Base-by-base conservation (phyloP, 352 stramenopile genomes). In the Thraustochytrium striatum region DNA sequence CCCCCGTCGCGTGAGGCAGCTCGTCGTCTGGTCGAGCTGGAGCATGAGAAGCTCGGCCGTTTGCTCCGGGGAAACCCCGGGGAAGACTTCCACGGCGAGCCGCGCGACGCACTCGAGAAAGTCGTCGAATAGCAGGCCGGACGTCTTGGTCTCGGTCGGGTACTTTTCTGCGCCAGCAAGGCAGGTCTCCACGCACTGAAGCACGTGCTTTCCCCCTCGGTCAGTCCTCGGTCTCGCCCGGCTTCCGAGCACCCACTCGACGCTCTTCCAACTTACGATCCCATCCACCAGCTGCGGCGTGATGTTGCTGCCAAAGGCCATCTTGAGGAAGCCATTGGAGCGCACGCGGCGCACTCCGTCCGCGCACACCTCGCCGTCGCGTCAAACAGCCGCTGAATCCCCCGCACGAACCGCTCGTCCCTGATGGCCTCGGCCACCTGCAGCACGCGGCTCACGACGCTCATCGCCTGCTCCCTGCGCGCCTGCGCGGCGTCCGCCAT, bases 31-130 rank as follows among this genome's bases (percentile, higher is more conserved):
- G 36, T 75, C 65, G 30, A 75, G 65, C 47, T 75, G 65, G 8
- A 75, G 36, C 65, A 75, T 75, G 16, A 75, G n/a, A 3, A 75
- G 65, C 65, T 75, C 65, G 11, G 65, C 65, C 5, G 36, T 28
- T 8, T 70, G 39, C n/a, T 38, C 44, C 5, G 44, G 65, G 5
- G 28, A 36, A 32, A 75, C 21, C 3, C 41, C 65, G 16, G 41
- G 32, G 32, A 62, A 75, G 21, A 38, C 52, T 19, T 32, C 32
- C 44, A 75, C 39, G 19, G 44, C 41, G 21, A 75, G 65, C 8
- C 65, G 16, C 3, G 7, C 65, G 8, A 75, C 30, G 5, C 65
- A 75, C 30, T 75, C 65, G 5, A 61, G 32, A 43, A 75, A 75
- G 32, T 30, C 50, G 44, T 75, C 65, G 25, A 70, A 75, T 11